A percentile compares a stretch with the other conserved stretches of the same genome.
These are phyloP conservation scores for Trametopsis cervina DNA, from an alignment of 768 basidiomycete species.

Conservation along the genomic window DNA sequence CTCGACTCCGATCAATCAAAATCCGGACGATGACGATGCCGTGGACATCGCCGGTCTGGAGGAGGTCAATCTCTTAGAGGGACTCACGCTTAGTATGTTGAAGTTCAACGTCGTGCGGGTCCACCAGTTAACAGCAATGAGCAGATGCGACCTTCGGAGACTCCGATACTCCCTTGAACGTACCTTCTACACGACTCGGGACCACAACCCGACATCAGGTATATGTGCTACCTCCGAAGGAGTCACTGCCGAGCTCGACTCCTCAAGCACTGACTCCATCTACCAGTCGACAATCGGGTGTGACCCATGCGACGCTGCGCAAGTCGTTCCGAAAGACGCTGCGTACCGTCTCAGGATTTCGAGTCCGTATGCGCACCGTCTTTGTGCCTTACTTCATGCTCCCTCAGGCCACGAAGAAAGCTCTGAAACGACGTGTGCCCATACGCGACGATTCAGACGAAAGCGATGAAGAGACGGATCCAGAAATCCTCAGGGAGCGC, in stretches of 20 bases:
- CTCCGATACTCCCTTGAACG: slow-evolving; percentile 29
- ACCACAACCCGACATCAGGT: slow-evolving; percentile 54
- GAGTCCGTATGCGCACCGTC: slow-evolving; percentile 90
- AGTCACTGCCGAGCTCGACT: slow-evolving; percentile 31
- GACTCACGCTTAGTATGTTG: slow-evolving; percentile 54
- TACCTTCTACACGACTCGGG: slow-evolving; percentile 71
- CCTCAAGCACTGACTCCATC: slow-evolving; percentile 17
- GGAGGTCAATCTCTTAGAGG: slow-evolving; percentile 64
- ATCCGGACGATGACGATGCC: slow-evolving; percentile 31
- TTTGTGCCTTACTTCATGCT: slow-evolving; percentile 82
- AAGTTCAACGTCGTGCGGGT: no score
- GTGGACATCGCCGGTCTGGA: slow-evolving; percentile 42
- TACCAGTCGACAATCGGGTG: slow-evolving; percentile 1
- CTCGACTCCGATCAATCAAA: slow-evolving; percentile 23
- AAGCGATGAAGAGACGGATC: slow-evolving; percentile 36
- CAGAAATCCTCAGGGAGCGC: slow-evolving; percentile 19
- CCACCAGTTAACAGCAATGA: slow-evolving; percentile 8
- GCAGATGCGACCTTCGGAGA: slow-evolving; percentile 36
- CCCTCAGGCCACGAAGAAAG: slow-evolving; percentile 28
- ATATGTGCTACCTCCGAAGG: slow-evolving; percentile 54
- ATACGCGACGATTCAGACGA: slow-evolving; percentile 24
- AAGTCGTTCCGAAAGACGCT: slow-evolving; percentile 83
- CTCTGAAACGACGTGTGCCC: slow-evolving; percentile 16
- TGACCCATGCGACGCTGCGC: slow-evolving; percentile 53
- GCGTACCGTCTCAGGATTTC: slow-evolving; percentile 73